These are phyloP conservation scores for Myochromella boudieri DNA, from an alignment of 768 basidiomycete genomes.

Conservation along the genomic window DNA sequence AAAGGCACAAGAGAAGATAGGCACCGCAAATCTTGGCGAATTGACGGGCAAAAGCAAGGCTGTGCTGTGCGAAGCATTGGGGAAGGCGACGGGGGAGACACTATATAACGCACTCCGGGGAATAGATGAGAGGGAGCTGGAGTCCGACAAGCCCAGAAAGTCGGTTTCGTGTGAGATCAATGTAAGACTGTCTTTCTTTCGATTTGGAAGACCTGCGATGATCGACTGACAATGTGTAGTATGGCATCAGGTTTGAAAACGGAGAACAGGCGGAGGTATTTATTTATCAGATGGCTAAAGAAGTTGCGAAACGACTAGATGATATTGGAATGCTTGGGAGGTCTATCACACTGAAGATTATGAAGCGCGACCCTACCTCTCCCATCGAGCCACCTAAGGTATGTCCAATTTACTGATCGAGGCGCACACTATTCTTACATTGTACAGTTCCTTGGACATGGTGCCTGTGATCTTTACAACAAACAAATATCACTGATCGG, in stretches of 20 bases:
- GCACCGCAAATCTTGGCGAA: slow-evolving; percentile 68
- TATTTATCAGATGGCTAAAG: slow-evolving; percentile 71
- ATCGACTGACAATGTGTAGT: slow-evolving; percentile 49
- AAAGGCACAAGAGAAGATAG: slow-evolving; percentile 81
- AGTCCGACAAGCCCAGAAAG: slow-evolving; percentile 84
- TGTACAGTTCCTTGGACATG: slow-evolving; percentile 86
- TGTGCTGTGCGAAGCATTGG: slow-evolving; percentile 69
- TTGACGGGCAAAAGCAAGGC: slow-evolving; percentile 62
- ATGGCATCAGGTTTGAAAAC: slow-evolving; percentile 91
- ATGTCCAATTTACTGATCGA: slow-evolving; percentile 9
- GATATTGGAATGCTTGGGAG: slow-evolving; percentile 68
- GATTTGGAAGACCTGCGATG: not conserved
- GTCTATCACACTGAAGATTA: slow-evolving; percentile 81
- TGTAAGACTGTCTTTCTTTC: slow-evolving; percentile 45
- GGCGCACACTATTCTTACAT: not conserved
- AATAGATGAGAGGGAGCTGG: slow-evolving; percentile 75
- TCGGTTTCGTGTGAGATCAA: slow-evolving; percentile 95
- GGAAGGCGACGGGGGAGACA: slow-evolving; percentile 80
- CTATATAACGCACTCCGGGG: slow-evolving; percentile 84
- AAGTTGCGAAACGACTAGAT: slow-evolving; percentile 73
- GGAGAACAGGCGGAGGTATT: slow-evolving; percentile 81
- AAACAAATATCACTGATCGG: slow-evolving; percentile 65
- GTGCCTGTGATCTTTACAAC: slow-evolving; percentile 78
- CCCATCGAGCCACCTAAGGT: slow-evolving; percentile 93
- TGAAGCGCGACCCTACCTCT: slow-evolving; percentile 83